A percentile compares a stretch with the other conserved stretches of the same genome.
Conservation (phyloP, 78 protist genomes). For the Tieghemostelium lacteum region DNA sequence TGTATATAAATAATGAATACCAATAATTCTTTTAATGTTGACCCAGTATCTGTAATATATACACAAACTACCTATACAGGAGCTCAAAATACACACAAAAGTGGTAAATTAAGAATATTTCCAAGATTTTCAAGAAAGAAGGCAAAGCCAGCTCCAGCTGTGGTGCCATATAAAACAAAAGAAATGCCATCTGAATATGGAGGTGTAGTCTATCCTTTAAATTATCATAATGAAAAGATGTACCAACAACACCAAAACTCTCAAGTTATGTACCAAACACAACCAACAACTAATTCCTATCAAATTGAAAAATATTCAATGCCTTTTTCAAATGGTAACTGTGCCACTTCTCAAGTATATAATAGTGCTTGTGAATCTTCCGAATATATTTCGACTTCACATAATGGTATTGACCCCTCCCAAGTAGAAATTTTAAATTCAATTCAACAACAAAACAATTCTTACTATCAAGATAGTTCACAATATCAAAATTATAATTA, state of each 20-base stretch:
- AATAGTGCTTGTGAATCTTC: no score
- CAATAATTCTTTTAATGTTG: no score
- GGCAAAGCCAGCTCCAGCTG: conserved; percentile 1
- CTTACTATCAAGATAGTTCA: no score
- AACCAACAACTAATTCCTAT: not conserved
- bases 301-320: no score
- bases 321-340: no score
- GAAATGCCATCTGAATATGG: conserved; percentile 15
- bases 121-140: conserved; percentile 43
- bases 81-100: not conserved
- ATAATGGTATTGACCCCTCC: no score
- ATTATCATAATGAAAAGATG: not conserved
- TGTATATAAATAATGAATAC: no score
- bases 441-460: no score
- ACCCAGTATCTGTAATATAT: conserved; percentile 14
- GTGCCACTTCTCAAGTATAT: no score
- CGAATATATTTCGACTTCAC: no score
- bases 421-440: no score
- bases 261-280: not conserved
- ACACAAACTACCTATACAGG: conserved; percentile 12
- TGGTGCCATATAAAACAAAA: not conserved
- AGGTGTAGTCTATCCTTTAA: conserved; percentile 11
- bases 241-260: not conserved
- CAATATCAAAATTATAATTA: no score
- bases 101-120: conserved; percentile 15